These are phyloP conservation scores for Maudiozyma saulgeensis DNA, from an alignment of 805 yeast genomes.

Conservation along the genomic window DNA sequence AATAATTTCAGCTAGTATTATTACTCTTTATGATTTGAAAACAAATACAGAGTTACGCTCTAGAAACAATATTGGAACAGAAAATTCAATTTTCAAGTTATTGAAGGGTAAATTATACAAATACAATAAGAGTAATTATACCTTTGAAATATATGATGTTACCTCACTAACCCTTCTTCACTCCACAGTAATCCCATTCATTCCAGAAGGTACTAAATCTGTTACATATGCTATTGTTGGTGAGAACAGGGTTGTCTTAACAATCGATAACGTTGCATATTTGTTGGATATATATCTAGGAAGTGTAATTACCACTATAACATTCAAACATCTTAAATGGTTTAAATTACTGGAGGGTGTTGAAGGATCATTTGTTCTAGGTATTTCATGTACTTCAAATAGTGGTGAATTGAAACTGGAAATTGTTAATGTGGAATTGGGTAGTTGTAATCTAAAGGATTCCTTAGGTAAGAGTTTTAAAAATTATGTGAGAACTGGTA, in stretches of 20 bases:
- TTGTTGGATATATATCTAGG: conserved; percentile 20
- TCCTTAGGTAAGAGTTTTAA: conserved; percentile 53
- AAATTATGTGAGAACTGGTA: conserved; percentile 1
- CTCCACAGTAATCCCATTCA: conserved; percentile 19
- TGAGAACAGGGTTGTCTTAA: conserved; percentile 22
- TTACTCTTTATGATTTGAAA: conserved; percentile 7
- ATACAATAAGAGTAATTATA: neutral
- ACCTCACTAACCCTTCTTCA: conserved; percentile 6
- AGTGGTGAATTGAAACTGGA: conserved; percentile 16
- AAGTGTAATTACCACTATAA: conserved; percentile 4
- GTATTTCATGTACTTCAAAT: conserved; percentile 5
- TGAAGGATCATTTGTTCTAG: conserved; percentile 6
- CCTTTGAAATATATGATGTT: conserved; percentile 7
- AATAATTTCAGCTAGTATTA: conserved; percentile 2
- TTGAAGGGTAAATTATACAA: conserved; percentile 7
- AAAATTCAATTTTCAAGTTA: conserved; percentile 1
- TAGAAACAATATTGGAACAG: neutral
- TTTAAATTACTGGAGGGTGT: conserved; percentile 6
- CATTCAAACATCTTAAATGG: conserved; percentile 6
- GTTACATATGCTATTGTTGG: conserved; percentile 23
- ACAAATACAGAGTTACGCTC: conserved; percentile 8
- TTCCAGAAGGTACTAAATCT: conserved; percentile 6
- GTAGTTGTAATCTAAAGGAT: conserved; percentile 58
- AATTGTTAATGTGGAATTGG: conserved; percentile 42
- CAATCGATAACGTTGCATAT: conserved; percentile 21